These are phyloP conservation scores for Flaveria trinervia DNA, from an alignment of 129 eudicot species.

Conservation along the genomic window DNA sequence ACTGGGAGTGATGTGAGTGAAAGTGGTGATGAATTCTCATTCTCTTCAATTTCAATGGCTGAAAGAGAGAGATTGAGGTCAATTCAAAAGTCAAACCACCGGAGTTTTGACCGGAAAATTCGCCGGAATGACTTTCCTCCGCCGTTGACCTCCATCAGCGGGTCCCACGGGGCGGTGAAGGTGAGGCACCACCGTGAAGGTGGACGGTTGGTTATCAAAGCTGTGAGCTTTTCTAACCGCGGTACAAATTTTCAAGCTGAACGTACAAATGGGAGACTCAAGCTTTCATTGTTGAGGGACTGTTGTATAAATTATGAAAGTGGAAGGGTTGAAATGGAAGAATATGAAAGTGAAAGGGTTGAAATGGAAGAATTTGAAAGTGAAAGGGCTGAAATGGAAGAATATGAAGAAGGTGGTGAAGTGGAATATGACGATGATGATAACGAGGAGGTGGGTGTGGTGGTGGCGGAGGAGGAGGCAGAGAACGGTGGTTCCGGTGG, in stretches of 20 bases:
- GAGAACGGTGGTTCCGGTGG: constrained; percentile 22
- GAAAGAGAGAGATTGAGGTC: constrained; percentile 30
- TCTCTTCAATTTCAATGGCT: constrained; percentile 21
- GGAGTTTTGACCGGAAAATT: constrained; percentile 38
- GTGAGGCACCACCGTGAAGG: constrained; percentile 71
- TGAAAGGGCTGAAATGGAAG: constrained; percentile 25
- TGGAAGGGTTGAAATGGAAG: constrained; percentile 24
- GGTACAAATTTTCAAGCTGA: constrained; percentile 53
- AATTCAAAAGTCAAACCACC: constrained; percentile 27
- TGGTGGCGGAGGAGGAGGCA: background rate
- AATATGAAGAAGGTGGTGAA: constrained; percentile 31
- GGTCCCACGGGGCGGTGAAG: constrained; percentile 47
- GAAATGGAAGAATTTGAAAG: constrained; percentile 25
- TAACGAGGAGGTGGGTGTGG: background rate
- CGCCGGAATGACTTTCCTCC: constrained; percentile 62
- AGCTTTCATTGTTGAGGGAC: constrained; percentile 50
- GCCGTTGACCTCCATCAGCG: constrained; percentile 74
- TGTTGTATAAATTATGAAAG: constrained; percentile 24
- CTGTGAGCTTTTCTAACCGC: constrained; percentile 45
- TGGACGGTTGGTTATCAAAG: constrained; percentile 73
- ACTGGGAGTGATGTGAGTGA: constrained; percentile 57
- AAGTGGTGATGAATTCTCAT: constrained; percentile 41
- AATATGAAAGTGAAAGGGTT: constrained; percentile 22
- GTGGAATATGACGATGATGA: background rate
- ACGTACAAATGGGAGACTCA: constrained; percentile 68